Evolutionary conservation across 345 rosid species (phyloP).

Genomic region (Melaleuca quinquenervia): DNA sequence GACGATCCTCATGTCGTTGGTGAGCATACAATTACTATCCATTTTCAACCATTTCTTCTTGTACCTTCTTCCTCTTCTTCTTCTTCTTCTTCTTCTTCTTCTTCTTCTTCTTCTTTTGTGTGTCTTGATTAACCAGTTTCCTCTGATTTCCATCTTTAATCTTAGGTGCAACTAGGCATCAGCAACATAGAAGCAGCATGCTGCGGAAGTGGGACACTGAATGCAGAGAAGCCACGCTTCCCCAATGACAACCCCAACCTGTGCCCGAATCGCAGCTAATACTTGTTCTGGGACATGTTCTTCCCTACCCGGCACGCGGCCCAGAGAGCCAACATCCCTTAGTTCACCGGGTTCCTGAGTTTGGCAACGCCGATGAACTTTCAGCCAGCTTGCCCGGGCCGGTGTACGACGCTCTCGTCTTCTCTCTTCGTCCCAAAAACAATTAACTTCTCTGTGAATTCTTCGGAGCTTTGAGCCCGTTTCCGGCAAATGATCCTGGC

Average conservation of each 20-base stretch:
- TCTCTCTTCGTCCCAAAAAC: not conserved
- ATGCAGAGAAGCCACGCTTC: not conserved
- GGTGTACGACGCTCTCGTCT: not conserved
- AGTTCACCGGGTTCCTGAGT: not conserved
- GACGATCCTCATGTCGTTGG: not conserved
- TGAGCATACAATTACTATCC: not conserved
- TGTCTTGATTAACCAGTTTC: not conserved
- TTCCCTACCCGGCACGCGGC: constrained; percentile 5
- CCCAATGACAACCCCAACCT: not conserved
- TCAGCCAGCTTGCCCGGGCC: not conserved
- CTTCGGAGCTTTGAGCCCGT: not conserved
- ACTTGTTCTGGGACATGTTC: constrained; percentile 16
- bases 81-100: not conserved
- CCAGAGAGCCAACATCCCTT: not conserved
- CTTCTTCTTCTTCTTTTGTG: not conserved
- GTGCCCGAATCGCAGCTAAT: not conserved
- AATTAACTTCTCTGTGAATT: not conserved
- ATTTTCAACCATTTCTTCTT: not conserved
- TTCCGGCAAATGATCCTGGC: not conserved
- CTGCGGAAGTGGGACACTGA: constrained; percentile 7
- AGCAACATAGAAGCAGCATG: not conserved
- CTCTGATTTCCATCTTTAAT: not conserved
- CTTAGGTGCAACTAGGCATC: not conserved
- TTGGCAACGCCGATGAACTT: not conserved
- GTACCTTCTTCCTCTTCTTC: not conserved